These are phyloP conservation scores for Populus hybrid DNA, from an alignment of 441 rosid genomes.

Conservation along the genomic window DNA sequence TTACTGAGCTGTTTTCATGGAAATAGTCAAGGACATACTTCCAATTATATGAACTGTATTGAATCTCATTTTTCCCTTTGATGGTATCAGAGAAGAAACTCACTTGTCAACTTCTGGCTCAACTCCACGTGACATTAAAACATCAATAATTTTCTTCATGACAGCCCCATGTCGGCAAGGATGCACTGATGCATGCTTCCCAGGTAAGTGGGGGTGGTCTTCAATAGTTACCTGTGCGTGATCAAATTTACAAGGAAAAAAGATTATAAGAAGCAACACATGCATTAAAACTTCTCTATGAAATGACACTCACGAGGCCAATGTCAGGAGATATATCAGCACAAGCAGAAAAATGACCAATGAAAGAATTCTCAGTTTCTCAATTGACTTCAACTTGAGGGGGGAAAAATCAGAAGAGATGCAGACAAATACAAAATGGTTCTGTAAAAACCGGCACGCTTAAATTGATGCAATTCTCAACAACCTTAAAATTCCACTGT, in stretches of 20 bases:
- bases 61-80: background rate
- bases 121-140: conserved; percentile 86
- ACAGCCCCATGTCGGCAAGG: conserved; percentile 99
- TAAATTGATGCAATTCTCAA: background rate
- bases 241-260: conserved; percentile 8
- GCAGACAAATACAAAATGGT: background rate
- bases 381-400: background rate
- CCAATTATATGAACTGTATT: background rate
- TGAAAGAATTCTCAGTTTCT: background rate
- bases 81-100: conserved; percentile 3
- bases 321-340: background rate
- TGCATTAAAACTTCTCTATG: background rate
- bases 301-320: background rate
- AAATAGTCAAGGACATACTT: background rate
- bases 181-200: conserved; percentile 97
- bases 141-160: conserved; percentile 96
- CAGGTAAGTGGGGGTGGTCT: conserved; percentile 94
- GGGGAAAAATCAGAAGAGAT: background rate
- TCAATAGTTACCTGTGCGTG: conserved; percentile 83
- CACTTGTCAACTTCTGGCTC: conserved; percentile 99
- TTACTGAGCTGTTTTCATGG: background rate
- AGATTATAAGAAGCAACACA: background rate
- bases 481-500: background rate
- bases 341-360: background rate
- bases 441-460: background rate